Evolutionary conservation across 371 early-diverging fungal species (phyloP).

Genomic region (Rhizomucor miehei): DNA sequence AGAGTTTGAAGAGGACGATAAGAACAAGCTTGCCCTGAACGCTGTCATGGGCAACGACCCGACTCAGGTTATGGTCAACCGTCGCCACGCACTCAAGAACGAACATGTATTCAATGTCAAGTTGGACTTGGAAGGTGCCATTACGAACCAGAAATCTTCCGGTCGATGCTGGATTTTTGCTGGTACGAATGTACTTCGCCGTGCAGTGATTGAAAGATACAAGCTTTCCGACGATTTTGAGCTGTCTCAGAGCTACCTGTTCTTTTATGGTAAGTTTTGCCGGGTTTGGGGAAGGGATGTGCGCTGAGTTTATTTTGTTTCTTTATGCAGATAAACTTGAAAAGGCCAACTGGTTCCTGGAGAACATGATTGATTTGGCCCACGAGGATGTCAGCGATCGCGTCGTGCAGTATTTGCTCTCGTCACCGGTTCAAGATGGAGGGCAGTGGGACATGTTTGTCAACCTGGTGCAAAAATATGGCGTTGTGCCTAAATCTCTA

Average conservation of each 20-base stretch:
- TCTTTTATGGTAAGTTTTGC: constrained; percentile 68
- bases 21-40: constrained; percentile 67
- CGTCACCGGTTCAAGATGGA: constrained; percentile 56
- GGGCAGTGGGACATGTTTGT: constrained; percentile 87
- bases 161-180: constrained; percentile 90
- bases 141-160: constrained; percentile 77
- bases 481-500: constrained; percentile 58
- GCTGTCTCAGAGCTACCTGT: constrained; percentile 75
- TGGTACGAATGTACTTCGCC: constrained; percentile 46
- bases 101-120: constrained; percentile 61
- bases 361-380: constrained; percentile 70
- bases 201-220: constrained; percentile 43
- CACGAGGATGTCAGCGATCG: constrained; percentile 67
- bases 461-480: constrained; percentile 62
- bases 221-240: constrained; percentile 75
- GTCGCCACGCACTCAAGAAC: constrained; percentile 35
- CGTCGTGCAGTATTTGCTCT: constrained; percentile 69
- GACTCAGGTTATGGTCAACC: constrained; percentile 57
- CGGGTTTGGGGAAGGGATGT: neutral
- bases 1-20: constrained; percentile 58
- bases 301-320: neutral
- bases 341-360: constrained; percentile 82
- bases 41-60: constrained; percentile 60
- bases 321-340: constrained; percentile 59
- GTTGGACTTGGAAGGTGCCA: constrained; percentile 55